phyloP scores from a whole-genome alignment of 2,329 filamentous ascomycete genomes.

The Colletotrichum acutatum region DNA sequence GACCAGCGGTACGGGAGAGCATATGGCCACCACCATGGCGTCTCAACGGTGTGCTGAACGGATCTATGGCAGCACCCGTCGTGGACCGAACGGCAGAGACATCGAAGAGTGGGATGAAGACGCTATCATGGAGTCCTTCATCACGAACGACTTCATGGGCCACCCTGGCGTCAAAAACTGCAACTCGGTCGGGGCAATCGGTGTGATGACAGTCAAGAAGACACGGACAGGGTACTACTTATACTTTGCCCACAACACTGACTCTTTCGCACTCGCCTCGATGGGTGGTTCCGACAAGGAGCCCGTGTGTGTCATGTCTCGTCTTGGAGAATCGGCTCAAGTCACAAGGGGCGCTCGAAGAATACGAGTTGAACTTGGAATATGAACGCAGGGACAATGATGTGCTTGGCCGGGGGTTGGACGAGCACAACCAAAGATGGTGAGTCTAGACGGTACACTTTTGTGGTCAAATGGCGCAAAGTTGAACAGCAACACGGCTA shows the following conservation, averaged over 20 bases:
- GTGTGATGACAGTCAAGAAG: slow-evolving; percentile 91
- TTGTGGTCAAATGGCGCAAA: neutral
- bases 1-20: slow-evolving; percentile 95
- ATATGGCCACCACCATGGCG: slow-evolving; percentile 96
- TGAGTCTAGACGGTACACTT: neutral
- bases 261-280: slow-evolving; percentile 85
- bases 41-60: slow-evolving; percentile 88
- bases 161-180: slow-evolving; percentile 87
- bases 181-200: slow-evolving; percentile 87
- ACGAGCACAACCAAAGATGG: neutral
- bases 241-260: slow-evolving; percentile 97
- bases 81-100: slow-evolving; percentile 68
- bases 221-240: slow-evolving; percentile 79
- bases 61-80: slow-evolving; percentile 77
- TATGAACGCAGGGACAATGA: neutral
- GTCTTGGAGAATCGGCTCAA: slow-evolving; percentile 65
- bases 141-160: slow-evolving; percentile 90
- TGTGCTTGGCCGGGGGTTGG: neutral
- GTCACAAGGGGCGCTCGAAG: slow-evolving; percentile 68
- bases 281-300: slow-evolving; percentile 83
- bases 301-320: slow-evolving; percentile 89
- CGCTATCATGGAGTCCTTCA: slow-evolving; percentile 78
- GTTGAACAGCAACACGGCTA: neutral
- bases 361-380: slow-evolving; percentile 44
- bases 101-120: slow-evolving; percentile 81